phyloP scores from a whole-genome alignment of 805 yeast species.

The Helenozyma rhizophorensis region DNA sequence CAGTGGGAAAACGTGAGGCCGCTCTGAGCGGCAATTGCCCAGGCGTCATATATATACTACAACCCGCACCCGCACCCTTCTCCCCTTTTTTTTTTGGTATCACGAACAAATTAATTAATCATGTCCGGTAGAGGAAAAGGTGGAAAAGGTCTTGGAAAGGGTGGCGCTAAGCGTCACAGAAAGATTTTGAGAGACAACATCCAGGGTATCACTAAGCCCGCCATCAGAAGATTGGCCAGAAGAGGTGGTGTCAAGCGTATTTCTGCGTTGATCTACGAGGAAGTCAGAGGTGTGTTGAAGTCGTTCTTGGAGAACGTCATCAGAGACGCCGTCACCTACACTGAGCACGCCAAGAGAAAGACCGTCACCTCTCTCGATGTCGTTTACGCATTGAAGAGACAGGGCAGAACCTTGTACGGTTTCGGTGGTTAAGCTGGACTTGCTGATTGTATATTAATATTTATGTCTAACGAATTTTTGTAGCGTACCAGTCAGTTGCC shows the following conservation, averaged over 20 bases:
- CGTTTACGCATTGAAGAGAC: slow-evolving; percentile 99
- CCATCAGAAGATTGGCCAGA: slow-evolving; percentile 99
- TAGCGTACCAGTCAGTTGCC: too few species aligned
- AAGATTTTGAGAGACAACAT: slow-evolving; percentile 99
- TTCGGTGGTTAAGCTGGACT: slow-evolving; percentile 77
- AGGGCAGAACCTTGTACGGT: slow-evolving; percentile 99
- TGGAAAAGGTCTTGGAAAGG: slow-evolving; percentile 99
- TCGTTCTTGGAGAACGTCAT: slow-evolving; percentile 94
- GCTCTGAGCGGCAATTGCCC: background rate
- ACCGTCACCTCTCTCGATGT: slow-evolving; percentile 98
- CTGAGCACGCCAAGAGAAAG: slow-evolving; percentile 99
- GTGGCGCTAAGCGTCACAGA: slow-evolving; percentile 99
- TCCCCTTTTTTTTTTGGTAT: slow-evolving; percentile 10
- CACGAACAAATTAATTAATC: slow-evolving; percentile 25
- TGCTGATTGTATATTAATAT: slow-evolving; percentile 6
- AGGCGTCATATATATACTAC: slow-evolving; percentile 6
- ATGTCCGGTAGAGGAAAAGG: slow-evolving; percentile 99
- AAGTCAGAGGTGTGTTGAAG: slow-evolving; percentile 95
- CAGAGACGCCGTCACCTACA: slow-evolving; percentile 98
- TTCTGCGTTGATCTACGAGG: slow-evolving; percentile 97
- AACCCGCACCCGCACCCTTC: slow-evolving; percentile 3
- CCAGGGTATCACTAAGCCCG: slow-evolving; percentile 99
- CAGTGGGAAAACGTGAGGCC: background rate
- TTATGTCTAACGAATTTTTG: slow-evolving; percentile 1
- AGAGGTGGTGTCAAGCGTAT: slow-evolving; percentile 99